phyloP scores from a whole-genome alignment of 139 green algal species.

The Haematococcus lacustris region DNA sequence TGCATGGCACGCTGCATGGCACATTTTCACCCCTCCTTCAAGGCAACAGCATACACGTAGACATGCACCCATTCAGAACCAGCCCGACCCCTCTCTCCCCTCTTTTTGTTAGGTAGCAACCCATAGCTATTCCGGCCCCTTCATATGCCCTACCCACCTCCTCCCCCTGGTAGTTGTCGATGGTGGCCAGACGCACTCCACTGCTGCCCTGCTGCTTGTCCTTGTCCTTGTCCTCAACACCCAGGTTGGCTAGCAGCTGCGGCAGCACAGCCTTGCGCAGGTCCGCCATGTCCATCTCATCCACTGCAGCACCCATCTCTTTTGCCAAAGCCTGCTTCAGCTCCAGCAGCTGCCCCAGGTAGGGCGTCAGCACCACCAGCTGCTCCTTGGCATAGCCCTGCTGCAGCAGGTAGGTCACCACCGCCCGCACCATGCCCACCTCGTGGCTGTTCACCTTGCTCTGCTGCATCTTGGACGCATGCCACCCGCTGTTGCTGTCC shows the following conservation, averaged over 20 bases:
- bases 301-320: constrained; percentile 17
- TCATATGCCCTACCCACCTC: not conserved
- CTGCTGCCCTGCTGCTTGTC: not conserved
- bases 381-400: constrained; percentile 50
- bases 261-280: not conserved
- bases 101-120: not conserved
- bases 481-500: not conserved
- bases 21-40: too few relatives aligned
- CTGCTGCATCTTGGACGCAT: not conserved
- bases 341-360: constrained; percentile 70
- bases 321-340: constrained; percentile 20
- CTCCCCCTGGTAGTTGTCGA: constrained; percentile 70
- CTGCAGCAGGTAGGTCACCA: constrained; percentile 55
- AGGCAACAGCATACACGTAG: too few relatives aligned
- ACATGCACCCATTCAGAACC: too few relatives aligned
- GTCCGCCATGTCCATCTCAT: constrained; percentile 26
- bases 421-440: constrained; percentile 37
- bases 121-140: not conserved
- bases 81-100: too few relatives aligned
- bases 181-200: constrained; percentile 54
- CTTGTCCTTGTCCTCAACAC: not conserved
- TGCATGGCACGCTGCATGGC: too few relatives aligned
- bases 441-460: constrained; percentile 37
- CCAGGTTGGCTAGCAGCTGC: not conserved
- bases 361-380: constrained; percentile 71